Conservation (phyloP, 106 monocot species). For the Phalaenopsis aphrodite region DNA sequence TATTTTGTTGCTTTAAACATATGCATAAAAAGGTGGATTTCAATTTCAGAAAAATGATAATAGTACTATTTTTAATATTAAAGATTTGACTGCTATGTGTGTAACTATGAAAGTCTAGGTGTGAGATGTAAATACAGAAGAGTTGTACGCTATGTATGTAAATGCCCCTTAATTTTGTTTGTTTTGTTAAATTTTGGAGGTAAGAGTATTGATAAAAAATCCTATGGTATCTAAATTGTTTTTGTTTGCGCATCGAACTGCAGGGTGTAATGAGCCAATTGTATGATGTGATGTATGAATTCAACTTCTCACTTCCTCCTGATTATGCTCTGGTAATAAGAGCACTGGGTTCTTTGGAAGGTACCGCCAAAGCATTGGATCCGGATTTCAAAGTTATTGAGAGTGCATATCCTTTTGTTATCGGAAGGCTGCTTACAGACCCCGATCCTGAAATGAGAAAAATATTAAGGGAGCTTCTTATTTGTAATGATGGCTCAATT, state of each 20-base stretch:
- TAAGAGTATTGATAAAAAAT: neutral
- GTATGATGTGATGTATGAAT: constrained; percentile 96
- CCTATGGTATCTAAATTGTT: neutral
- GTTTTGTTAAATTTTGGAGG: neutral
- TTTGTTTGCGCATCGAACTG: constrained; percentile 1
- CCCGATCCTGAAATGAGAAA: constrained; percentile 88
- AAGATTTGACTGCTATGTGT: too few relatives aligned
- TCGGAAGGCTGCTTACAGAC: constrained; percentile 82
- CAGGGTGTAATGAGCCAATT: constrained; percentile 85
- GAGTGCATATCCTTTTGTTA: constrained; percentile 93
- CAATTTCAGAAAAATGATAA: too few relatives aligned
- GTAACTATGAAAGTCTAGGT: too few relatives aligned
- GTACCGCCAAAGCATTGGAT: constrained; percentile 95
- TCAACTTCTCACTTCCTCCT: constrained; percentile 88
- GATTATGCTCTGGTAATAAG: constrained; percentile 94
- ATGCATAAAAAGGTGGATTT: too few relatives aligned
- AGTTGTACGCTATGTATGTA: too few relatives aligned
- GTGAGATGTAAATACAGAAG: too few relatives aligned
- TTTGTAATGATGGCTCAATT: constrained; percentile 79
- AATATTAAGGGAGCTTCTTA: constrained; percentile 80
- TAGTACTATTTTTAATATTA: too few relatives aligned
- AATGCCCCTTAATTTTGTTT: neutral
- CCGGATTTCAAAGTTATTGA: constrained; percentile 93
- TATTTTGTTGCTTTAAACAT: too few relatives aligned
- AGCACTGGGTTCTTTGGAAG: constrained; percentile 91